Percentiles rank a stretch among this genome's conserved stretches.
These are phyloP conservation scores for Quercus rubra DNA, from an alignment of 306 rosid genomes.

Conservation along the genomic window DNA sequence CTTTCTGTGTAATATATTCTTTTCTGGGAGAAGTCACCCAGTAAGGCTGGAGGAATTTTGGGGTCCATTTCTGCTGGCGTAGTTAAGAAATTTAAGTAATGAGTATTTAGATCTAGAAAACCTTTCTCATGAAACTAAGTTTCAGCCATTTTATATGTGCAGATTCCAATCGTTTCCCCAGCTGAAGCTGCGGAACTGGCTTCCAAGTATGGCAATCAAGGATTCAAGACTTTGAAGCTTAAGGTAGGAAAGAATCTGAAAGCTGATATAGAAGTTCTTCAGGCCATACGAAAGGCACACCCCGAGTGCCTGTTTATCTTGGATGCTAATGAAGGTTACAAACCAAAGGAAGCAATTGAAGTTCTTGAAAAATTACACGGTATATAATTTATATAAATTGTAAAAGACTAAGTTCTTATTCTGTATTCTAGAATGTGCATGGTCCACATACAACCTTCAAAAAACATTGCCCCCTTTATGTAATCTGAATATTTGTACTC, in stretches of 20 bases:
- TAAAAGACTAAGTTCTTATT: neutral
- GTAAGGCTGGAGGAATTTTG: neutral
- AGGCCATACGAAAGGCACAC: constrained; percentile 70
- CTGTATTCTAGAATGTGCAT: neutral
- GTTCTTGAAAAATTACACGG: constrained; percentile 84
- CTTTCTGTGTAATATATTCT: neutral
- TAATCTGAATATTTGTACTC: neutral
- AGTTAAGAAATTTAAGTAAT: neutral
- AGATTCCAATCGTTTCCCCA: constrained; percentile 89
- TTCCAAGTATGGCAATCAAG: constrained; percentile 66
- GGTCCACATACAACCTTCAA: neutral
- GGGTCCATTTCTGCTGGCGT: neutral
- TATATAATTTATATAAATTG: constrained; percentile 20
- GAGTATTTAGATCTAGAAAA: neutral
- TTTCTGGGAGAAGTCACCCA: neutral
- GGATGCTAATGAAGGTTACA: constrained; percentile 94
- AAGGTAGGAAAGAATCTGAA: constrained; percentile 86
- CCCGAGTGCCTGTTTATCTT: constrained; percentile 78
- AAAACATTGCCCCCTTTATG: no score
- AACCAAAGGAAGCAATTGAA: constrained; percentile 72
- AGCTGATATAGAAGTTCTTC: constrained; percentile 81
- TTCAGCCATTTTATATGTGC: constrained; percentile 29
- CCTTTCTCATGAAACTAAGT: constrained; percentile 3
- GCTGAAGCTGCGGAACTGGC: constrained; percentile 81
- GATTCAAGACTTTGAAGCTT: constrained; percentile 77